Evolutionary conservation across 2,329 filamentous ascomycete species (phyloP).

Genomic region (Lachnellula hyalina): DNA sequence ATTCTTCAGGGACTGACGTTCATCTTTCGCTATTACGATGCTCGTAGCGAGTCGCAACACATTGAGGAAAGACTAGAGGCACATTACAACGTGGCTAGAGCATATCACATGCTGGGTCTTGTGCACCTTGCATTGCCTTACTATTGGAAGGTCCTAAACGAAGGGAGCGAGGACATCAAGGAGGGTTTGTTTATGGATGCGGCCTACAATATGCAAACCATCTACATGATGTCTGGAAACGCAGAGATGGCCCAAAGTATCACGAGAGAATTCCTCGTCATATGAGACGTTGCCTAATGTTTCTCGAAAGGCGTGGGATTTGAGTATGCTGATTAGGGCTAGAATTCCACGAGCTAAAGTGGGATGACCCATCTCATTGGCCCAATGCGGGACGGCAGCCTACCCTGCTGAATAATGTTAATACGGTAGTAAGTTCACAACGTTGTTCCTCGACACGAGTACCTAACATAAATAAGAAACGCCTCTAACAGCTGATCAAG

Average conservation of each 20-base stretch:
- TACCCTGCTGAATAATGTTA: too few relatives aligned
- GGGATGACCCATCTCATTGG: neutral
- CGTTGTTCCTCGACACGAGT: neutral
- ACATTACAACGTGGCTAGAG: constrained; percentile 72
- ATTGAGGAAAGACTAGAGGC: constrained; percentile 61
- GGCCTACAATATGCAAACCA: constrained; percentile 66
- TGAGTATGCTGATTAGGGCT: too few relatives aligned
- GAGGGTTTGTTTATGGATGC: constrained; percentile 65
- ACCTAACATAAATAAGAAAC: neutral
- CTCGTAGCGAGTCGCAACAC: constrained; percentile 36
- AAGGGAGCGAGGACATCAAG: constrained; percentile 27
- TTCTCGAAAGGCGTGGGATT: neutral
- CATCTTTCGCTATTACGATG: constrained; percentile 67
- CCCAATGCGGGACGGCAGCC: neutral
- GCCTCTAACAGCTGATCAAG: neutral
- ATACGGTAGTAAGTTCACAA: neutral
- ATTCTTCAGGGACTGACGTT: constrained; percentile 82
- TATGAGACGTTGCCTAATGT: constrained; percentile 15
- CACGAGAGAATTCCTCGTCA: constrained; percentile 51
- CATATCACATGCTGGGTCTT: constrained; percentile 71
- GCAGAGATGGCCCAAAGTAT: constrained; percentile 52
- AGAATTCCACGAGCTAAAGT: neutral
- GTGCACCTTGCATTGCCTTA: constrained; percentile 65
- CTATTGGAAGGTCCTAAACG: constrained; percentile 52
- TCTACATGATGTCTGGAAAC: constrained; percentile 62